A percentile compares a stretch with the other conserved stretches of the same genome.
These are phyloP conservation scores for Chrysosphaeria jannelii DNA, from an alignment of 2,329 filamentous ascomycete species.

Conservation along the genomic window DNA sequence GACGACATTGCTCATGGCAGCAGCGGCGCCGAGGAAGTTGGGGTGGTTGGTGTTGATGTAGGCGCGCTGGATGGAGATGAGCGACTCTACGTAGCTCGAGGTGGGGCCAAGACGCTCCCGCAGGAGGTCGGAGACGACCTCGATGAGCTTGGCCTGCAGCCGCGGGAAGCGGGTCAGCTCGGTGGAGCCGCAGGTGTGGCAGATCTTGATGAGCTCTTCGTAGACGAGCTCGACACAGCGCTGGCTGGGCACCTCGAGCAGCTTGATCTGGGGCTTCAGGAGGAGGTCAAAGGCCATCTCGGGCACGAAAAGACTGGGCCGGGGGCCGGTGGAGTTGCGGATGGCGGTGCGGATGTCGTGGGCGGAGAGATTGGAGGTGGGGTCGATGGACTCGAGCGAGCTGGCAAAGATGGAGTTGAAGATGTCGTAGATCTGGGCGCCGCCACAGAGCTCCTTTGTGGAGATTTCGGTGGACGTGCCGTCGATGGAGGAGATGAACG, in stretches of 20 bases:
- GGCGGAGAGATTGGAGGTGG: slow-evolving; percentile 78
- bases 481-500: slow-evolving; percentile 94
- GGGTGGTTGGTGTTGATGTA: slow-evolving; percentile 99
- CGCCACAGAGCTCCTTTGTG: slow-evolving; percentile 87
- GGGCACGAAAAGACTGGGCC: slow-evolving; percentile 85
- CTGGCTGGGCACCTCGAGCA: slow-evolving; percentile 80
- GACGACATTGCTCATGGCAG: slow-evolving; percentile 92
- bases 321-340: slow-evolving; percentile 84
- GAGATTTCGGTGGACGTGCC: slow-evolving; percentile 97
- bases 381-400: slow-evolving; percentile 83
- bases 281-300: slow-evolving; percentile 93
- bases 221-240: slow-evolving; percentile 95
- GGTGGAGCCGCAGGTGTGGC: slow-evolving; percentile 88
- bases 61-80: slow-evolving; percentile 88
- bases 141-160: slow-evolving; percentile 85
- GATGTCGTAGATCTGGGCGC: slow-evolving; percentile 91
- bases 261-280: slow-evolving; percentile 94
- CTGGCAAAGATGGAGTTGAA: slow-evolving; percentile 98
- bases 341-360: slow-evolving; percentile 92
- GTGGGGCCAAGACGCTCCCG: slow-evolving; percentile 74
- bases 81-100: slow-evolving; percentile 74
- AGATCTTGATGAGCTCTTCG: slow-evolving; percentile 97
- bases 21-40: slow-evolving; percentile 88
- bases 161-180: slow-evolving; percentile 79
- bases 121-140: slow-evolving; percentile 86